Percentiles rank a stretch among this genome's conserved stretches.
Conservation (phyloP, 164 flowering plant genomes). For the Dillenia turbinata region DNA sequence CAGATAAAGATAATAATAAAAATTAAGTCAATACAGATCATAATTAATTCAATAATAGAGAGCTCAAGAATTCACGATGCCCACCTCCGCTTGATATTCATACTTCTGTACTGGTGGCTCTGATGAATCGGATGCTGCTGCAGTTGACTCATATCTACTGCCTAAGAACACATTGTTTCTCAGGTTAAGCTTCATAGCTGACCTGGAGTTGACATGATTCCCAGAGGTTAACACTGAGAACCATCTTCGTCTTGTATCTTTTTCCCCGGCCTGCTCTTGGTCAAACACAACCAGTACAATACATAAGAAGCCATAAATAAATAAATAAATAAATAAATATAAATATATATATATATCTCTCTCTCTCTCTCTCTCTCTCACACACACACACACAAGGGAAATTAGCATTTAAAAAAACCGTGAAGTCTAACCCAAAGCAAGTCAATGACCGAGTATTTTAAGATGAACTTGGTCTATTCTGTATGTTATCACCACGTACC, state of each 20-base stretch:
- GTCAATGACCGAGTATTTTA: no score
- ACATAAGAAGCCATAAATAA: not conserved
- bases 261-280: slow-evolving; percentile 26
- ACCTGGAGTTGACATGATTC: slow-evolving; percentile 1
- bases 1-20: not conserved
- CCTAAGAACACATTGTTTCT: slow-evolving; percentile 26
- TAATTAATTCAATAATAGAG: not conserved
- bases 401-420: no score
- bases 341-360: not conserved
- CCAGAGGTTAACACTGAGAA: slow-evolving; percentile 39
- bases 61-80: not conserved
- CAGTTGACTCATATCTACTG: slow-evolving; percentile 70
- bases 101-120: slow-evolving; percentile 61
- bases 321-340: not conserved
- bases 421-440: no score
- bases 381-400: no score
- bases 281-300: not conserved
- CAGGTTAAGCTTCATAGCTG: slow-evolving; percentile 18
- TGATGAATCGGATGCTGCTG: slow-evolving; percentile 61
- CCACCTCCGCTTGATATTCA: slow-evolving; percentile 98
- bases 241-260: slow-evolving; percentile 38
- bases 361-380: no score
- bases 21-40: not conserved
- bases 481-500: no score
- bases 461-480: no score